A percentile compares a stretch with the other conserved stretches of the same genome.
Conservation (phyloP, 495 filamentous ascomycete species). For the Neurospora hispaniola region DNA sequence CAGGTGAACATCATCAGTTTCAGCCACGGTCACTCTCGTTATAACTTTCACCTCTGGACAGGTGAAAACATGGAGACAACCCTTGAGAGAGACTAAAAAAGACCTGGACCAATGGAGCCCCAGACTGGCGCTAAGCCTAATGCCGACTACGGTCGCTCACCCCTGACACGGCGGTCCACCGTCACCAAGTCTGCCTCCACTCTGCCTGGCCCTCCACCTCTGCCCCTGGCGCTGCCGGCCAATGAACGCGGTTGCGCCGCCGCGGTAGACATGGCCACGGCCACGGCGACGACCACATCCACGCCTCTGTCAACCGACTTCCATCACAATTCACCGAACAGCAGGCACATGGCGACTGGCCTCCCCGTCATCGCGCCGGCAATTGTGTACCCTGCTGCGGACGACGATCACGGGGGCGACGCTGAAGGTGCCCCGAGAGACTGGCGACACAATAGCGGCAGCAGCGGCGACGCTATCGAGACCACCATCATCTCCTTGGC, state of each 20-base stretch:
- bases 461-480: not conserved
- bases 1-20: not conserved
- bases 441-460: not conserved
- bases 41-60: not conserved
- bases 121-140: not conserved
- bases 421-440: not conserved
- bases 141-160: not conserved
- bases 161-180: not conserved
- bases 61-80: not conserved
- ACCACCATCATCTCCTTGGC: conserved; percentile 4
- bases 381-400: not conserved
- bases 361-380: conserved; percentile 1
- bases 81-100: not conserved
- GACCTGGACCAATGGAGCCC: not conserved
- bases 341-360: conserved; percentile 8
- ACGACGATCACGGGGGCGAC: conserved; percentile 7
- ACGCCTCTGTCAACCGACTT: conserved; percentile 8
- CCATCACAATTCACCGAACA: not conserved
- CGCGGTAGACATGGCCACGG: conserved; percentile 7
- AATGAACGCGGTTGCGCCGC: not conserved
- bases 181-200: not conserved
- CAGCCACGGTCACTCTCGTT: not conserved
- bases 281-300: conserved; percentile 9
- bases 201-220: not conserved
- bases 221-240: not conserved